Evolutionary conservation across 176 grass and related monocot genomes (phyloP).

Genomic region (Hsuehochloa calcarea): DNA sequence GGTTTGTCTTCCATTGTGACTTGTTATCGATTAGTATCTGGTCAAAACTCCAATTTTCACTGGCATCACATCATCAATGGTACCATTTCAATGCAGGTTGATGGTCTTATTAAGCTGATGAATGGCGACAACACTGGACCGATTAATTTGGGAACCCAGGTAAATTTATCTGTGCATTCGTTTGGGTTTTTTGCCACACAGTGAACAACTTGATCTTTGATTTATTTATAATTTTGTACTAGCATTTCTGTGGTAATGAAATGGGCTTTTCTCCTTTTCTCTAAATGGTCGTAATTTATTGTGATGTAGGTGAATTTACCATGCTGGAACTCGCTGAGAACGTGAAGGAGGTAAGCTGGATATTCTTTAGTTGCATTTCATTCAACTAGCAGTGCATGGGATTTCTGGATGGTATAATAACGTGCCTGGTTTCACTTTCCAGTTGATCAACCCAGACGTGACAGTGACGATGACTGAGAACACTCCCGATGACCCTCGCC

Average conservation of each 20-base stretch:
- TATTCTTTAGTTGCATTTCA: neutral
- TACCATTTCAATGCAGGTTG: slow-evolving; percentile 59
- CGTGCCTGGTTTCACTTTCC: slow-evolving; percentile 21
- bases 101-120: slow-evolving; percentile 99
- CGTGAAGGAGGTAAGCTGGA: slow-evolving; percentile 74
- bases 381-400: neutral
- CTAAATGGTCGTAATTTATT: slow-evolving; percentile 1
- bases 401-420: slow-evolving; percentile 12
- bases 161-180: slow-evolving; percentile 29
- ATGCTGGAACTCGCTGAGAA: slow-evolving; percentile 98
- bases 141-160: slow-evolving; percentile 98
- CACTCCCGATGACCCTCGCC: slow-evolving; percentile 96
- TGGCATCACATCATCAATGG: slow-evolving; percentile 9
- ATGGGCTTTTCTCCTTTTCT: neutral
- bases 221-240: neutral
- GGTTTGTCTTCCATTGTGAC: slow-evolving; percentile 47
- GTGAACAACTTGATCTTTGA: neutral
- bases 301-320: slow-evolving; percentile 83
- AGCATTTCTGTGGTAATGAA: neutral
- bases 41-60: neutral
- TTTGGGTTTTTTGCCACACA: neutral
- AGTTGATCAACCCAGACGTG: slow-evolving; percentile 88
- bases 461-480: slow-evolving; percentile 83
- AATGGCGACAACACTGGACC: slow-evolving; percentile 92
- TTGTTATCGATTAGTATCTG: neutral